phyloP scores from a whole-genome alignment of 2,329 filamentous ascomycete species.

The Verticillium longisporum region DNA sequence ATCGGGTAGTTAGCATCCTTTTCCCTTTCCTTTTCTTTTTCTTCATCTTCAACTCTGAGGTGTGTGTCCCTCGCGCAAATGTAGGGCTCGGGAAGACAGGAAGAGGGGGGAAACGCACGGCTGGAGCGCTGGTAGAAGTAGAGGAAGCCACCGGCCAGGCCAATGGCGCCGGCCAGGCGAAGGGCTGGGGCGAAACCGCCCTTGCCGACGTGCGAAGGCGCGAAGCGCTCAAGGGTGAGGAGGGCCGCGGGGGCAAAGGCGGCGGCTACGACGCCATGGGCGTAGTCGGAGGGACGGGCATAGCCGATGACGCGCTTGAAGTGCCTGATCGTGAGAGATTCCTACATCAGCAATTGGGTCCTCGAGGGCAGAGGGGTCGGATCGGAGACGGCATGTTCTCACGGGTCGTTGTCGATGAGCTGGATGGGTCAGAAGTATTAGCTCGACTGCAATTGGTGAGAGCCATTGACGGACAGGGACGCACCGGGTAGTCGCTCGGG shows the following conservation, averaged over 20 bases:
- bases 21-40: not conserved
- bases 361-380: not conserved
- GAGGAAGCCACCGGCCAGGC: slow-evolving; percentile 71
- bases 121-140: slow-evolving; percentile 79
- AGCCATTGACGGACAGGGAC: slow-evolving; percentile 27
- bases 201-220: slow-evolving; percentile 77
- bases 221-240: slow-evolving; percentile 72
- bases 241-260: slow-evolving; percentile 70
- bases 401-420: slow-evolving; percentile 99
- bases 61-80: not conserved
- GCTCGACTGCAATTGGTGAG: slow-evolving; percentile 11
- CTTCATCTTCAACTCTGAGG: not conserved
- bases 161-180: slow-evolving; percentile 69
- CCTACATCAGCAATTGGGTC: slow-evolving; percentile 2
- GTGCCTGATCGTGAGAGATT: slow-evolving; percentile 51
- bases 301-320: slow-evolving; percentile 86
- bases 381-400: slow-evolving; percentile 32
- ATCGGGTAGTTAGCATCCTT: not conserved
- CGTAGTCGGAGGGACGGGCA: slow-evolving; percentile 79
- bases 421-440: slow-evolving; percentile 34
- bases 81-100: not conserved
- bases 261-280: slow-evolving; percentile 59
- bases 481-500: slow-evolving; percentile 79
- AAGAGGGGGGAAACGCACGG: slow-evolving; percentile 48
- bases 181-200: slow-evolving; percentile 78